Percentiles rank a stretch among this genome's conserved stretches.
phyloP scores from a whole-genome alignment of 73 alveolate genomes.

The Paramecium bursaria region DNA sequence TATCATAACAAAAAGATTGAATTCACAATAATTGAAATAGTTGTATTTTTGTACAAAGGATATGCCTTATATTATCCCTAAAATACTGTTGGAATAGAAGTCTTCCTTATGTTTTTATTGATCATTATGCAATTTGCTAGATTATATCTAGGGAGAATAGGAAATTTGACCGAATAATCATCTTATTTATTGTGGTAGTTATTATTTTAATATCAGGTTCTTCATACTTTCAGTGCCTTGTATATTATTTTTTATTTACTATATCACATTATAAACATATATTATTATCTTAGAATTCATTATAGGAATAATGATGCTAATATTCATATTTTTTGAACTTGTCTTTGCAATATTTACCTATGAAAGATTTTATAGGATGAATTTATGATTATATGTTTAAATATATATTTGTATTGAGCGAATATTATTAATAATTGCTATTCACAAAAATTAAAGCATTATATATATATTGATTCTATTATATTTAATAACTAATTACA shows the following conservation, averaged over 20 bases:
- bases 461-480: too few relatives aligned
- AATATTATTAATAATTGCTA: too few relatives aligned
- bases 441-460: too few relatives aligned
- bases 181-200: constrained; percentile 47
- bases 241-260: not conserved
- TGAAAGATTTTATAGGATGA: too few relatives aligned
- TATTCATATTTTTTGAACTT: constrained; percentile 32
- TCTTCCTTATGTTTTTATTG: constrained; percentile 26
- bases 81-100: constrained; percentile 60
- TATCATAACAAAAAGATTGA: too few relatives aligned
- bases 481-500: too few relatives aligned
- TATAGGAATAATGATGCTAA: not conserved
- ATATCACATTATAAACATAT: constrained; percentile 23
- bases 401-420: too few relatives aligned
- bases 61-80: constrained; percentile 41
- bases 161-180: constrained; percentile 66
- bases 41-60: constrained; percentile 43
- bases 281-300: constrained; percentile 12
- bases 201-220: not conserved
- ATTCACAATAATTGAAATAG: constrained; percentile 40
- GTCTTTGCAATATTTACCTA: too few relatives aligned
- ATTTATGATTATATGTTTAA: too few relatives aligned
- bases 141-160: constrained; percentile 57
- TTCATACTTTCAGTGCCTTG: too few relatives aligned
- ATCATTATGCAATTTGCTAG: constrained; percentile 53